These are phyloP conservation scores for Talaromyces amestolkiae DNA, from an alignment of 2,329 filamentous ascomycete genomes.

Conservation along the genomic window DNA sequence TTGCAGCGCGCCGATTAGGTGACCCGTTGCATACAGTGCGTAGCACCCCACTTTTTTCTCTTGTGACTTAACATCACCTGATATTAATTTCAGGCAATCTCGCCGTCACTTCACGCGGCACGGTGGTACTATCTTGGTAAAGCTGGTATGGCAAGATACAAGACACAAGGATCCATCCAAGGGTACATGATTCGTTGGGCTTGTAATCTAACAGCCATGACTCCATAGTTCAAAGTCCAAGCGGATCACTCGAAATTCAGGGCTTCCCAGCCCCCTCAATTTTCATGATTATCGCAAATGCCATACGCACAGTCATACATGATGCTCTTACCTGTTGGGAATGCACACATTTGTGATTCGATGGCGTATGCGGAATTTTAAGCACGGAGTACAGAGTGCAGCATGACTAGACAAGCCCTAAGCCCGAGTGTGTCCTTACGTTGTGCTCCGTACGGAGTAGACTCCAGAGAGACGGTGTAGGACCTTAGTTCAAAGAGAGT, in stretches of 20 bases:
- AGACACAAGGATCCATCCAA: background rate
- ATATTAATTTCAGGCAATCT: constrained; percentile 3
- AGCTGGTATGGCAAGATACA: background rate
- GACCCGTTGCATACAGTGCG: background rate
- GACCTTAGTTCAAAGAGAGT: background rate
- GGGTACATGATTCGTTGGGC: background rate
- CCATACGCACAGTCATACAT: background rate
- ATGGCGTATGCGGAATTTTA: background rate
- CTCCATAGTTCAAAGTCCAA: background rate
- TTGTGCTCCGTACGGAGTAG: background rate
- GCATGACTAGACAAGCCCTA: background rate
- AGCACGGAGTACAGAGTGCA: background rate
- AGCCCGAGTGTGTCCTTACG: background rate
- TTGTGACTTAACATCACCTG: constrained; percentile 3
- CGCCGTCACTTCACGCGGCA: background rate
- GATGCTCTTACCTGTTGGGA: background rate
- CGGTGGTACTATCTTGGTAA: background rate
- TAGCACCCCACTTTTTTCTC: constrained; percentile 2
- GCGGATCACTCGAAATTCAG: background rate
- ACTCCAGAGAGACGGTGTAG: background rate
- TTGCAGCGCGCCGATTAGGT: background rate
- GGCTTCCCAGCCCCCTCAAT: constrained; percentile 13
- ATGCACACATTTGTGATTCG: background rate
- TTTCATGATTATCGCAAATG: background rate
- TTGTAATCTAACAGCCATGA: background rate